A percentile compares a stretch with the other conserved stretches of the same genome.
Evolutionary conservation across 345 rosid species (phyloP).

Genomic region (Eucalyptus tenuipes): DNA sequence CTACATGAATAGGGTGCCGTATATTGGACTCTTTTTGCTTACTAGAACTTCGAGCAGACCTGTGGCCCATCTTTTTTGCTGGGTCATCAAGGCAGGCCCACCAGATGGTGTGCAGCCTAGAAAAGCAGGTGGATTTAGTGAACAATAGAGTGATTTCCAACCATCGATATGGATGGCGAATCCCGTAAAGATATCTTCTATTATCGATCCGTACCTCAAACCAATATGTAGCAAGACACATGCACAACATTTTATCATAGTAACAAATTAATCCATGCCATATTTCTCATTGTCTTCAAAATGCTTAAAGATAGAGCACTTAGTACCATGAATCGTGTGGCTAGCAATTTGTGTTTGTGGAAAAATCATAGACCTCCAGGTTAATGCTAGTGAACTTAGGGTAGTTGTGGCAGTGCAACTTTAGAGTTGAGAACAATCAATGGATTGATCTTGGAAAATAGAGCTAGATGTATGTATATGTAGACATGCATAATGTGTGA

Average conservation of each 20-base stretch:
- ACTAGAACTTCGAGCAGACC: conserved; percentile 39
- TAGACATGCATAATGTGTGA: background rate
- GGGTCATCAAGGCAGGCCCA: conserved; percentile 23
- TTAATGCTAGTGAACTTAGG: background rate
- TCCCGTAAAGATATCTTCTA: conserved; percentile 45
- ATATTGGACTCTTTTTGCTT: conserved; percentile 18
- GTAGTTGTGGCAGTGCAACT: background rate
- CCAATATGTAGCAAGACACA: conserved; percentile 19
- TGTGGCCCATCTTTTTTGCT: conserved; percentile 48
- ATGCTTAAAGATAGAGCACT: background rate
- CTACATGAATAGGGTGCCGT: background rate
- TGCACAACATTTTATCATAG: background rate
- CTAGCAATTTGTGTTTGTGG: background rate
- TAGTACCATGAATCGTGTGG: background rate
- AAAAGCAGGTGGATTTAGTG: conserved; percentile 36
- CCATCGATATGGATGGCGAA: conserved; percentile 34
- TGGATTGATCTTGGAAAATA: no score
- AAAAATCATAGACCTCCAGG: background rate
- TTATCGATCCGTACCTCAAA: conserved; percentile 43
- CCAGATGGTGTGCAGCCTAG: conserved; percentile 35
- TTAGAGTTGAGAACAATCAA: no score
- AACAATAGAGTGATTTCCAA: conserved; percentile 19
- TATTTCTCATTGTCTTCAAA: background rate
- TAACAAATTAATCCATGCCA: background rate
- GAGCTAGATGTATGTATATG: no score